Conservation (phyloP, 177 flowering plant genomes). For the Vitis hybrid region DNA sequence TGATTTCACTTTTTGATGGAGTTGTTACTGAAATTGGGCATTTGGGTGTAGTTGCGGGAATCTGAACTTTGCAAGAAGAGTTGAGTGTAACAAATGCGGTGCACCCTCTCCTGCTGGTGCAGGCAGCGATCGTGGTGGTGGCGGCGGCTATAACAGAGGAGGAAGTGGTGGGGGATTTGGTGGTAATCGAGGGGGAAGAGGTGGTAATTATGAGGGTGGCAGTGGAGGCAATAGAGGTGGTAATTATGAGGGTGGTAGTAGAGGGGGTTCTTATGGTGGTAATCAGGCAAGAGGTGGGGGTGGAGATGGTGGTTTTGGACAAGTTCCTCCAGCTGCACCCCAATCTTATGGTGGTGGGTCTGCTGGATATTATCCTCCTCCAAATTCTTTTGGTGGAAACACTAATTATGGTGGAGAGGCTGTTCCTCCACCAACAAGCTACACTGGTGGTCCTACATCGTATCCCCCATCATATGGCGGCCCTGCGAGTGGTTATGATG, state of each 20-base stretch:
- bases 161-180: slow-evolving; percentile 30
- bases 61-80: slow-evolving; percentile 86
- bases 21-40: slow-evolving; percentile 22
- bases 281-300: slow-evolving; percentile 22
- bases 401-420: slow-evolving; percentile 63
- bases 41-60: slow-evolving; percentile 81
- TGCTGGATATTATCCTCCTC: slow-evolving; percentile 49
- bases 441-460: slow-evolving; percentile 65
- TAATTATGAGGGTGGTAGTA: slow-evolving; percentile 33
- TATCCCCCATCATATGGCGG: slow-evolving; percentile 86
- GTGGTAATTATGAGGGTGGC: slow-evolving; percentile 41
- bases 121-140: slow-evolving; percentile 32
- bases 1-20: background rate
- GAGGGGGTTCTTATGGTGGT: slow-evolving; percentile 32
- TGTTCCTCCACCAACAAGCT: slow-evolving; percentile 82
- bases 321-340: slow-evolving; percentile 49
- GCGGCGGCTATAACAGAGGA: slow-evolving; percentile 21
- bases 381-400: slow-evolving; percentile 51
- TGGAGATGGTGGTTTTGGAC: slow-evolving; percentile 51
- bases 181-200: slow-evolving; percentile 30
- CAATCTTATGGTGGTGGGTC: slow-evolving; percentile 55
- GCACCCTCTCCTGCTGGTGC: slow-evolving; percentile 65
- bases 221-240: slow-evolving; percentile 34
- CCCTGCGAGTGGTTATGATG: slow-evolving; percentile 56
- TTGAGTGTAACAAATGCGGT: slow-evolving; percentile 94